Base-by-base conservation (phyloP, 176 grass and related monocot genomes). In the Oryza coarctata region DNA sequence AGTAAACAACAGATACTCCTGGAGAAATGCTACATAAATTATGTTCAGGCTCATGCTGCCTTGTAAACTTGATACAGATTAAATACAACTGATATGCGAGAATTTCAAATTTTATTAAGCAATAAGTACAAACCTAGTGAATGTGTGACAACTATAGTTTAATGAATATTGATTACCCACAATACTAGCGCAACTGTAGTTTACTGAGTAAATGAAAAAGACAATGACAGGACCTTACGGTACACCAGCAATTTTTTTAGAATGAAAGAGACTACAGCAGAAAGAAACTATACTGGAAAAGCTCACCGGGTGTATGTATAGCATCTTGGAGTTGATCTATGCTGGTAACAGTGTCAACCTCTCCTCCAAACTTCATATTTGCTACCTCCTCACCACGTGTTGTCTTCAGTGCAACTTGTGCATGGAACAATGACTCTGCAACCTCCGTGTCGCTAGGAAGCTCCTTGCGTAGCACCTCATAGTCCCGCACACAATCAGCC, bases 401-500 rank as follows among this genome's bases (percentile, higher is more conserved):
- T 80, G 83, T 63, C 88, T 89, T 92, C 43, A 97, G 40, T 38
- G 89, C 89, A 0, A 92, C 76, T 74, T 92, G 86, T n/a, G 91
- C 89, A 57, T 86, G 87, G 77, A 83, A 83, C 30, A 94, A 83
- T 27, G 84, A 78, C 62, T 94, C 86, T 4, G 84, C 78, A 27
- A 91, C 82, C 28, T 91, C 87, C 1, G 28, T 61, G 60, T 94
- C 82, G 1, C 41, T 50, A 36, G 89, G 89, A 86, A 91, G 80
- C 29, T 87, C 74, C 57, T 97, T 97, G 28, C n/a, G 50, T 44
- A 91, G 87, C 64, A 79, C 84, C 78, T 92, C 91, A 33, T 97
- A 97, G 74, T 97, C 94, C 43, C 84, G 60, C 20, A 97, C 91
- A 84, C 86, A 79, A 82, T 97, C 82, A 71, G 29, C 87, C 94